Percentiles rank a stretch among this genome's conserved stretches.
Evolutionary conservation across 257 asterid genomes (phyloP).

Genomic region (Mitragyna speciosa): DNA sequence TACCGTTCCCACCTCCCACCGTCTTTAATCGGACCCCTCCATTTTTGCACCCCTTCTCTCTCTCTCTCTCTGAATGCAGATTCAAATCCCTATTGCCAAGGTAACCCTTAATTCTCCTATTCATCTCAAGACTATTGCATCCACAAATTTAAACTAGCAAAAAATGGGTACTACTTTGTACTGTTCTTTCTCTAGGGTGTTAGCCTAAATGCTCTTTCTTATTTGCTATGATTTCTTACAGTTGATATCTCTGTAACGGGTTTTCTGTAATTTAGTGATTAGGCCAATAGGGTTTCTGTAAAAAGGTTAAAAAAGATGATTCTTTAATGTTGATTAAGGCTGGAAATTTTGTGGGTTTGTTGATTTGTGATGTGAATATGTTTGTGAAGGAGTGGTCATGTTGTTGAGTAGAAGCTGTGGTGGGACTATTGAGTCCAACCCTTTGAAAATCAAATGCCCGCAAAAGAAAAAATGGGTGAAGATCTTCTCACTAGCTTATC

Average conservation of each 20-base stretch:
- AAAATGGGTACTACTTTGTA: not conserved
- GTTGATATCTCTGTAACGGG: conserved; percentile 16
- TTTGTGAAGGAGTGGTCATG: conserved; percentile 20
- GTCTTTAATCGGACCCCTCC: conserved; percentile 8
- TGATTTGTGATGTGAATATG: conserved; percentile 15
- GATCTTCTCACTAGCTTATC: conserved; percentile 43
- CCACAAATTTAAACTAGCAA: conserved; percentile 1
- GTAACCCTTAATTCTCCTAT: conserved; percentile 8
- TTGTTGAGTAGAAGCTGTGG: conserved; percentile 20
- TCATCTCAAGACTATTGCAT: conserved; percentile 3
- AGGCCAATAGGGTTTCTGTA: conserved; percentile 6
- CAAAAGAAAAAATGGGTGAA: conserved; percentile 46
- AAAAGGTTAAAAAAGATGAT: conserved; percentile 4
- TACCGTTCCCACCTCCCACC: conserved; percentile 16
- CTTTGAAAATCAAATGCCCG: conserved; percentile 28
- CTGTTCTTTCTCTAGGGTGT: conserved; percentile 7
- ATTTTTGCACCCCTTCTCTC: not conserved
- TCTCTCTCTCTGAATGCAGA: not conserved
- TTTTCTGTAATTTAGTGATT: conserved; percentile 3
- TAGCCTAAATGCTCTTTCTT: not conserved
- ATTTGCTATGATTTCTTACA: conserved; percentile 9
- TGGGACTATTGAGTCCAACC: conserved; percentile 19
- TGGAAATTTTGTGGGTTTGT: conserved; percentile 4
- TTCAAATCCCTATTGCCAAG: conserved; percentile 9
- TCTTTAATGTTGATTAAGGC: not conserved